Conservation (phyloP, 805 yeast genomes). For the Barnettozyma wickerhamii region DNA sequence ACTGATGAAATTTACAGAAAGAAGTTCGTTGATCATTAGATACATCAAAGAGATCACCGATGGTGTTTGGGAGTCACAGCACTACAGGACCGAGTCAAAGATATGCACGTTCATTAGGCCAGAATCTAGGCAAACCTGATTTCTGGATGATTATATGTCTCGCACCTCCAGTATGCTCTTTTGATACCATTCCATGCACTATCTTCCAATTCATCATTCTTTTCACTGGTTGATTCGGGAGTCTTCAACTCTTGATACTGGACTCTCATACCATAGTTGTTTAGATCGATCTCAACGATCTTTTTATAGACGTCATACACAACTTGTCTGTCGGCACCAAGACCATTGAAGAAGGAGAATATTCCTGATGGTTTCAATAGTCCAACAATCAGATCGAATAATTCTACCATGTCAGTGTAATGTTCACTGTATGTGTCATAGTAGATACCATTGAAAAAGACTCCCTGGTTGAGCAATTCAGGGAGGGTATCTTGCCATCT, state of each 20-base stretch:
- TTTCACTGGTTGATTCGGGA: slow-evolving; percentile 36
- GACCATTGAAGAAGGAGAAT: slow-evolving; percentile 89
- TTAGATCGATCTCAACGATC: slow-evolving; percentile 75
- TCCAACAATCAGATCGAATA: slow-evolving; percentile 80
- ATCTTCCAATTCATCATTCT: slow-evolving; percentile 30
- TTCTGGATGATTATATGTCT: slow-evolving; percentile 64
- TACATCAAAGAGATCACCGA: too few relatives aligned
- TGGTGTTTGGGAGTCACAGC: too few relatives aligned
- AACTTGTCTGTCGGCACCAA: slow-evolving; percentile 73
- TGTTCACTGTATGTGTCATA: slow-evolving; percentile 94
- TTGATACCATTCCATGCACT: slow-evolving; percentile 61
- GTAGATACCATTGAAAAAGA: slow-evolving; percentile 85
- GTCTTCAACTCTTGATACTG: slow-evolving; percentile 47
- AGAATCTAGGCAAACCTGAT: slow-evolving; percentile 34
- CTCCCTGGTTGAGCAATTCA: slow-evolving; percentile 54
- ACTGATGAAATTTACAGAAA: too few relatives aligned
- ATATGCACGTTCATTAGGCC: too few relatives aligned
- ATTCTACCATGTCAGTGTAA: slow-evolving; percentile 80
- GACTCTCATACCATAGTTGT: slow-evolving; percentile 71
- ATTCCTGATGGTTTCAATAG: slow-evolving; percentile 76
- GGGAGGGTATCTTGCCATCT: slow-evolving; percentile 88
- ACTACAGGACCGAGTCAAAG: too few relatives aligned
- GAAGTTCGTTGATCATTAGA: too few relatives aligned
- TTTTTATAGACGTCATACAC: slow-evolving; percentile 81
- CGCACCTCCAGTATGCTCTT: slow-evolving; percentile 66